phyloP scores from a whole-genome alignment of 768 basidiomycete species.

The Postia placenta region DNA sequence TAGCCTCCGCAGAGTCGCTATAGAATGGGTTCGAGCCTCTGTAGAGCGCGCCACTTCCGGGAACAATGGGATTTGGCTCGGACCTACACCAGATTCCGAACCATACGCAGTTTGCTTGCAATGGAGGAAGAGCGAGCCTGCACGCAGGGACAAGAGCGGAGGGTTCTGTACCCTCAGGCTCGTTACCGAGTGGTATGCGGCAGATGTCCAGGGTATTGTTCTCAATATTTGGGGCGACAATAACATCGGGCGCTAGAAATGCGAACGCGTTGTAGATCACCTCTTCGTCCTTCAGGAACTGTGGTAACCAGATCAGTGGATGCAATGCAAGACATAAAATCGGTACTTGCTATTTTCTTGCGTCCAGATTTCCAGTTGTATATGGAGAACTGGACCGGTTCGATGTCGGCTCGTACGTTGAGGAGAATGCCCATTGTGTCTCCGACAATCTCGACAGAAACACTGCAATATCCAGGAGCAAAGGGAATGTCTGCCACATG shows the following conservation, averaged over 20 bases:
- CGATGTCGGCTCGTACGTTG: conserved; percentile 6
- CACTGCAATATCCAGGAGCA: conserved; percentile 11
- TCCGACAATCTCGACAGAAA: conserved; percentile 20
- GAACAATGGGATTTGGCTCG: conserved; percentile 20
- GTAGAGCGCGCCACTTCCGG: conserved; percentile 2
- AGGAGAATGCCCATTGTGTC: conserved; percentile 16
- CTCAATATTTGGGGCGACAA: conserved; percentile 21
- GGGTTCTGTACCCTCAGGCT: no score
- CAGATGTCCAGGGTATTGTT: conserved; percentile 19
- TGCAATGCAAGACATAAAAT: no score
- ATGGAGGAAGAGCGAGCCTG: conserved; percentile 15
- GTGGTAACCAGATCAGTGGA: no score
- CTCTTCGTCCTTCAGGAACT: no score
- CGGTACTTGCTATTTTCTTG: no score
- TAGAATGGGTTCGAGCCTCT: conserved; percentile 13
- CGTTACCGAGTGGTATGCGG: background rate
- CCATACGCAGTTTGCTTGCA: conserved; percentile 9
- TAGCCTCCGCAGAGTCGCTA: conserved; percentile 16
- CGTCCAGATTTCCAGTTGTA: conserved; percentile 25
- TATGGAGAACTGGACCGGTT: conserved; percentile 11
- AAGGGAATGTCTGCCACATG: conserved; percentile 11
- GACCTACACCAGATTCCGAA: conserved; percentile 21
- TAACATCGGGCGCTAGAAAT: conserved; percentile 18
- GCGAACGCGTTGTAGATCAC: conserved; percentile 20
- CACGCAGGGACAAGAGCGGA: conserved; percentile 9